Base-by-base conservation (phyloP, 345 rosid genomes). In the Ailanthus altissimus region DNA sequence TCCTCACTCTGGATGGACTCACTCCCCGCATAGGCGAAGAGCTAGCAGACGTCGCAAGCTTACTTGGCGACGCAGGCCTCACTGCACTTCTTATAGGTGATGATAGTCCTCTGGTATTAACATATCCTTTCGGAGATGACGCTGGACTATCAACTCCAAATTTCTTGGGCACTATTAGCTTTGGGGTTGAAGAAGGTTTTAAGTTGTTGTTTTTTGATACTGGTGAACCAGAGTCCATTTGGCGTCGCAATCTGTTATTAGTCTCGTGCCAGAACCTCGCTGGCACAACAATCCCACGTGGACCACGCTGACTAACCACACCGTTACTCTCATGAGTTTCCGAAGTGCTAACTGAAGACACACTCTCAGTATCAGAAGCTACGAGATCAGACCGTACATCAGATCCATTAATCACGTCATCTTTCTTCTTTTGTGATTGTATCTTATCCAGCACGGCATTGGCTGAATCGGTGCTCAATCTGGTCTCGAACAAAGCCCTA, bases 361-460 rank as follows among this genome's bases (percentile, higher is more conserved):
- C 89, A 77, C 97, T 92, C 64, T 94, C 99, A 61, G 92, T 84
- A 81, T 94, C 98, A 43, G 97, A 97, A 84, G 89, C 84, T 58
- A 73, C 69, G 70, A 42, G 76, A 62, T 84, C 90, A 51, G 73
- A 80, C 59, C 71, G 84, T 32, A 62, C 71, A 79, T 83, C 83
- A 50, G 87, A 79, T 79, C 84, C 78, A 56, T 40, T 45, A 64
- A 64, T 75, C 2, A 71, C 75, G 42, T 42, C 78, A 53, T 67
- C 69, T 18, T 54, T 51, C n/a, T 83, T 80, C 23, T 65, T 51
- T 5, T 58, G 68, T 49, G 65, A 51, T 21, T 74, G 77, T 32
- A 74, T 72, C 78, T 80, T 89, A 75, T 77, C 82, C 53, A 80
- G 77, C 77, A 77, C 86, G 6, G 77, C 76, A 80, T 77, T 78